Evolutionary conservation across 1,284 basidiomycete species (phyloP).

Genomic region (Golubevia sp.): DNA sequence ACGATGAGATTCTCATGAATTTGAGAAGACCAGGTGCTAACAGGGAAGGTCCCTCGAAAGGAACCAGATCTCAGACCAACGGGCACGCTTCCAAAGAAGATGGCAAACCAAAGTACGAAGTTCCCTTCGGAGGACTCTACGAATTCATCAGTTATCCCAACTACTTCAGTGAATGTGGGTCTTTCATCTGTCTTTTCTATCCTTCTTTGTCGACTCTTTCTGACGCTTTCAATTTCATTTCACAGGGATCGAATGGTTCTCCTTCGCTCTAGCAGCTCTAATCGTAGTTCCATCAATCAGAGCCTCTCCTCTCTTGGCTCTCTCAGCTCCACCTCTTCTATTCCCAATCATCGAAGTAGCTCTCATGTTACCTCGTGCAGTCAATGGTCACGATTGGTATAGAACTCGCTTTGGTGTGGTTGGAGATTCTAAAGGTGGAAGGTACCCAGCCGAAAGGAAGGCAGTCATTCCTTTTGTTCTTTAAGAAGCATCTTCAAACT

Average conservation of each 20-base stretch:
- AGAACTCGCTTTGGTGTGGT: slow-evolving; percentile 33
- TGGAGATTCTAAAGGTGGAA: slow-evolving; percentile 21
- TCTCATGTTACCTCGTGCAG: slow-evolving; percentile 52
- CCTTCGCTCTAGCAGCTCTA: slow-evolving; percentile 41
- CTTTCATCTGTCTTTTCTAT: not conserved
- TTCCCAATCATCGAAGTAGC: slow-evolving; percentile 49
- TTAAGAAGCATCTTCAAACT: too few relatives aligned
- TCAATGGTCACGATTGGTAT: slow-evolving; percentile 58
- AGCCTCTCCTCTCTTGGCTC: slow-evolving; percentile 1
- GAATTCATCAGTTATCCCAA: slow-evolving; percentile 84
- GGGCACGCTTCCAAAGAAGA: slow-evolving; percentile 34
- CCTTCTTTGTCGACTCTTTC: not conserved
- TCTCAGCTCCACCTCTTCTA: slow-evolving; percentile 43
- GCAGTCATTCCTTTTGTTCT: slow-evolving; percentile 44
- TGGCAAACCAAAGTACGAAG: slow-evolving; percentile 70
- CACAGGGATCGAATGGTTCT: slow-evolving; percentile 57
- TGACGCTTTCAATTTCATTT: not conserved
- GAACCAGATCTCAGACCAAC: slow-evolving; percentile 11
- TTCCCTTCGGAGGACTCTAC: slow-evolving; percentile 82
- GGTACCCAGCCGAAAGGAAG: slow-evolving; percentile 39
- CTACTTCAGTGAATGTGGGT: slow-evolving; percentile 79
- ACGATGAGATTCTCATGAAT: slow-evolving; percentile 85
- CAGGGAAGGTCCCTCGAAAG: slow-evolving; percentile 45
- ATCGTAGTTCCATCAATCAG: slow-evolving; percentile 18
- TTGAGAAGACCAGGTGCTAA: slow-evolving; percentile 63